Evolutionary conservation across 1,139 yeast genomes (phyloP).

Genomic region (Yamadazyma diddensiae): DNA sequence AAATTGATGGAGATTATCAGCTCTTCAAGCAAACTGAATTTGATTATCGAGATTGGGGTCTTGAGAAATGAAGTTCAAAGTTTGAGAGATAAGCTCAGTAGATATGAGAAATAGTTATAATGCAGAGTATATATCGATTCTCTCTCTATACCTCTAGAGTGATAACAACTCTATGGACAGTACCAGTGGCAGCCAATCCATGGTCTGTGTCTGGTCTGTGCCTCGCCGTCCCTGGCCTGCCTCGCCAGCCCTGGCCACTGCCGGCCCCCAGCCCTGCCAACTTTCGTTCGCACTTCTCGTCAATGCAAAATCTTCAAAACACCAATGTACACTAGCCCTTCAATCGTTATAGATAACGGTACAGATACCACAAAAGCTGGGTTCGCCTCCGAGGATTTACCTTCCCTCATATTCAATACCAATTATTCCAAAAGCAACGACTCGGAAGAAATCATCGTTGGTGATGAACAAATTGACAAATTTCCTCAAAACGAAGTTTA

Average conservation of each 20-base stretch:
- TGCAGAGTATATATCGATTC: not conserved
- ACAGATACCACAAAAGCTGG: slow-evolving; percentile 68
- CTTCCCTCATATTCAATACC: slow-evolving; percentile 57
- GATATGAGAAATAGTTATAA: slow-evolving; percentile 6
- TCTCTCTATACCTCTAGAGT: too few relatives aligned
- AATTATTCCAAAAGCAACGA: slow-evolving; percentile 43
- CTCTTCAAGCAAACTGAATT: slow-evolving; percentile 68
- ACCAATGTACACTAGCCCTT: slow-evolving; percentile 21
- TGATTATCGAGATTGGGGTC: slow-evolving; percentile 65
- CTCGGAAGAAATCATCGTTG: slow-evolving; percentile 33
- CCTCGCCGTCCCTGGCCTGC: too few relatives aligned
- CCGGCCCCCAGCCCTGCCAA: too few relatives aligned
- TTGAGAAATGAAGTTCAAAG: slow-evolving; percentile 30
- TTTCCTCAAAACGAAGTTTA: slow-evolving; percentile 50
- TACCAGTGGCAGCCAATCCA: too few relatives aligned
- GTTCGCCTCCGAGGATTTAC: slow-evolving; percentile 62
- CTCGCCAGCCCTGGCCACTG: too few relatives aligned
- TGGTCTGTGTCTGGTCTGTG: too few relatives aligned
- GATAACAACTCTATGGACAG: too few relatives aligned
- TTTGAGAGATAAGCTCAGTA: slow-evolving; percentile 11
- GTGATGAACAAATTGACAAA: slow-evolving; percentile 48
- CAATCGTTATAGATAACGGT: slow-evolving; percentile 71
- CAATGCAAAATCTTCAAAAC: not conserved
- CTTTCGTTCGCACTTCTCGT: too few relatives aligned
- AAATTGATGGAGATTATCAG: slow-evolving; percentile 67